phyloP scores from a whole-genome alignment of 78 protist genomes.

The Tieghemostelium lacteum region DNA sequence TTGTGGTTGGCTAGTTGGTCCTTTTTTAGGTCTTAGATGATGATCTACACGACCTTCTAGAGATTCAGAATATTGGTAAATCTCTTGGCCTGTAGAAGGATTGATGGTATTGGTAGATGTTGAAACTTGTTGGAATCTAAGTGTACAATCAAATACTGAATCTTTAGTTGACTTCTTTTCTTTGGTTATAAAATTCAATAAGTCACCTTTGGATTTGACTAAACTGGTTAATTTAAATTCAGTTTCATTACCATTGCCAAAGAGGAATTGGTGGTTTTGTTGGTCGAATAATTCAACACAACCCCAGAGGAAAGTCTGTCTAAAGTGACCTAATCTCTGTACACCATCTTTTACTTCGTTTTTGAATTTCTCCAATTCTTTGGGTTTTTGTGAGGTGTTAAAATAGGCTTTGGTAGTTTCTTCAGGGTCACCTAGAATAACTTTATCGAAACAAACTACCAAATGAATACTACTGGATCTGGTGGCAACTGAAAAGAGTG shows the following conservation, averaged over 20 bases:
- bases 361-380: conserved; percentile 45
- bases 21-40: conserved; percentile 25
- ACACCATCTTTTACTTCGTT: conserved; percentile 21
- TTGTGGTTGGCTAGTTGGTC: background rate
- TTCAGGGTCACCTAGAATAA: conserved; percentile 71
- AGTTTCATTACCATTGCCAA: conserved; percentile 1
- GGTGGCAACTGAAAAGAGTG: conserved; percentile 11
- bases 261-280: conserved; percentile 21
- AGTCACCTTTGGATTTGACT: conserved; percentile 15
- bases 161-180: conserved; percentile 10
- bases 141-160: conserved; percentile 16
- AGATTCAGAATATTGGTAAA: background rate
- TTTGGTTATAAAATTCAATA: conserved; percentile 21
- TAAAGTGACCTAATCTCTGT: conserved; percentile 28
- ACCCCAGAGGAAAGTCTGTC: conserved; percentile 66
- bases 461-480: conserved; percentile 37
- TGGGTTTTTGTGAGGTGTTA: conserved; percentile 43
- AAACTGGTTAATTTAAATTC: conserved; percentile 11
- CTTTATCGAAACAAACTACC: conserved; percentile 65
- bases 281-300: conserved; percentile 32
- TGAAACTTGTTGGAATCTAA: background rate
- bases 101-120: background rate
- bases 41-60: conserved; percentile 30
- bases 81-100: background rate
- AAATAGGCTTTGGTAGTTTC: conserved; percentile 60